Conservation (phyloP, 805 yeast genomes). For the Jamesozyma lodderae region DNA sequence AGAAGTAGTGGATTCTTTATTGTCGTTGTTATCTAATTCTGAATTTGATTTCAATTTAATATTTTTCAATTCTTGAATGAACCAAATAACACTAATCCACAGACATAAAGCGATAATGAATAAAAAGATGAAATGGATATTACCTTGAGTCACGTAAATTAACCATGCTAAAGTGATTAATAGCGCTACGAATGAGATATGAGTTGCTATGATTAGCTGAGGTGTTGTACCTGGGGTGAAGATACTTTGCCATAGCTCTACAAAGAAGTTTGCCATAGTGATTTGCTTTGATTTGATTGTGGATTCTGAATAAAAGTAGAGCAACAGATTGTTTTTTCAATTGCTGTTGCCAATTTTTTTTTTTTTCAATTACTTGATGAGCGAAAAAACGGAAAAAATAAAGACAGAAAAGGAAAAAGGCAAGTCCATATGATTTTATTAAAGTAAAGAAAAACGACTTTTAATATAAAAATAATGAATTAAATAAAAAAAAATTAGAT, state of each 20-base stretch:
- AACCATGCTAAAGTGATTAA: slow-evolving; percentile 45
- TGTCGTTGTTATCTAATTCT: slow-evolving; percentile 15
- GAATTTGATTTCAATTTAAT: slow-evolving; percentile 28
- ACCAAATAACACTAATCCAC: slow-evolving; percentile 85
- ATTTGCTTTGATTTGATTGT: background rate
- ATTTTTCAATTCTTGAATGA: slow-evolving; percentile 55
- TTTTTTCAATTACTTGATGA: background rate
- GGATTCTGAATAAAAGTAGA: too few relatives aligned
- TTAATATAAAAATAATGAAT: too few relatives aligned
- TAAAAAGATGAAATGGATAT: slow-evolving; percentile 55
- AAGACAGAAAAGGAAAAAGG: too few relatives aligned
- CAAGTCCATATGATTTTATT: too few relatives aligned
- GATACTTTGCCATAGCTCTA: slow-evolving; percentile 79
- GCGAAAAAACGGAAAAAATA: too few relatives aligned
- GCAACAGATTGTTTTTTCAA: too few relatives aligned
- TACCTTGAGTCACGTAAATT: slow-evolving; percentile 49
- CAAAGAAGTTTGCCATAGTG: slow-evolving; percentile 19
- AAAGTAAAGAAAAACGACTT: too few relatives aligned
- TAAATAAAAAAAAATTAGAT: too few relatives aligned
- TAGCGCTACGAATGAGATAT: slow-evolving; percentile 64
- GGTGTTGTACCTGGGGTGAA: slow-evolving; percentile 93
- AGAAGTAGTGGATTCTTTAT: background rate
- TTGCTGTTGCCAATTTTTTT: too few relatives aligned
- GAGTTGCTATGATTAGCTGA: slow-evolving; percentile 81
- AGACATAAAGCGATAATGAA: slow-evolving; percentile 50